phyloP scores from a whole-genome alignment of 805 yeast species.

The Lachancea sp. region DNA sequence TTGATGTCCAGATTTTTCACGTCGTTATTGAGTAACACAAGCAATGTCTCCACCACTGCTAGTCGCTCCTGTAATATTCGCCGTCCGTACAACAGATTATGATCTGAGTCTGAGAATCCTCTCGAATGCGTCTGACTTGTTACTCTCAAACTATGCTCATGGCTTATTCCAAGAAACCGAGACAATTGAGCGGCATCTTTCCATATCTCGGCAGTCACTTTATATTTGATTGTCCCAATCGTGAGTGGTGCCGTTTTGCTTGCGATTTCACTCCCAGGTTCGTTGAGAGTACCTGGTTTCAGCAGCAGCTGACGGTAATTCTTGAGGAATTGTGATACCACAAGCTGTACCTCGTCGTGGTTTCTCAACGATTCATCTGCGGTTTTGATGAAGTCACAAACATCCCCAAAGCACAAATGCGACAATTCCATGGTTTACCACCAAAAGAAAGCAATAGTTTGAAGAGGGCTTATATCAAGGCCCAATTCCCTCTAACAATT shows the following conservation, averaged over 20 bases:
- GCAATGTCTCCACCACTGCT: slow-evolving; percentile 38
- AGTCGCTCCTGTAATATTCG: slow-evolving; percentile 46
- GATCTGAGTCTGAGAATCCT: slow-evolving; percentile 32
- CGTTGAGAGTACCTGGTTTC: slow-evolving; percentile 11
- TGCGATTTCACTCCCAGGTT: slow-evolving; percentile 2
- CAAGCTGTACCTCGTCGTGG: slow-evolving; percentile 11
- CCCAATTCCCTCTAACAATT: not conserved
- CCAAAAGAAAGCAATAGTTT: not conserved
- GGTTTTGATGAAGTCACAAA: slow-evolving; percentile 17
- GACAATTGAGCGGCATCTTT: slow-evolving; percentile 39
- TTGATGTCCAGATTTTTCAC: slow-evolving; percentile 19
- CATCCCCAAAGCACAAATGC: slow-evolving; percentile 14
- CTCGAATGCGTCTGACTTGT: slow-evolving; percentile 36
- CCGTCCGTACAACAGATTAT: slow-evolving; percentile 28
- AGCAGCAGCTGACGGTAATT: slow-evolving; percentile 11
- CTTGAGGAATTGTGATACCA: slow-evolving; percentile 15
- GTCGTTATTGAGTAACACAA: slow-evolving; percentile 23
- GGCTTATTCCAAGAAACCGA: slow-evolving; percentile 35
- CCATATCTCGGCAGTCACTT: slow-evolving; percentile 33
- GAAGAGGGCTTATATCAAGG: not conserved
- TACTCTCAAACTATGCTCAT: slow-evolving; percentile 44
- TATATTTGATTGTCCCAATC: slow-evolving; percentile 38
- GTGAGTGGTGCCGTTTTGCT: slow-evolving; percentile 9
- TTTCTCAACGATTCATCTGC: slow-evolving; percentile 9
- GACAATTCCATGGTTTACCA: slow-evolving; percentile 1